Conservation (phyloP, 371 early-diverging fungal genomes). For the Entomophthora muscae region DNA sequence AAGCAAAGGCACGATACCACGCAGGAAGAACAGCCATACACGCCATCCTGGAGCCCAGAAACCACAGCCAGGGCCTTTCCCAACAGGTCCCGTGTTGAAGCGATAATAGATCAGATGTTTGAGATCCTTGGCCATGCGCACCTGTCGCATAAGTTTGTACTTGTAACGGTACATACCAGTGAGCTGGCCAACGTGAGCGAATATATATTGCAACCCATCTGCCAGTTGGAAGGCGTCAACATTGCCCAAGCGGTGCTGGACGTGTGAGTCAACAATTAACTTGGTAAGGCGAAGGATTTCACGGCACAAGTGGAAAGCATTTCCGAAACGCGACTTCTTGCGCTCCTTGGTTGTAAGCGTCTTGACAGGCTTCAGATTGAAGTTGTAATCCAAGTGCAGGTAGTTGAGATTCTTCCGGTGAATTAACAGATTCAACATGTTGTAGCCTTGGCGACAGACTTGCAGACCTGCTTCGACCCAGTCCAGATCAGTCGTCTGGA, state of each 20-base stretch:
- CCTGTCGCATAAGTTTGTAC: conserved; percentile 96
- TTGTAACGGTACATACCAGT: conserved; percentile 99
- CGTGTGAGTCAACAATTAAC: conserved; percentile 91
- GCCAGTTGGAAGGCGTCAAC: conserved; percentile 95
- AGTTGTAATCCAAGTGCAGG: conserved; percentile 95
- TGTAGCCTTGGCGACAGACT: conserved; percentile 95
- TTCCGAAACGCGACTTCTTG: conserved; percentile 98
- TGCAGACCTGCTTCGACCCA: conserved; percentile 99
- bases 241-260: conserved; percentile 91
- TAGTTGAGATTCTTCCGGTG: conserved; percentile 96
- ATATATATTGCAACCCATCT: conserved; percentile 93
- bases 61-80: conserved; percentile 94
- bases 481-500: conserved; percentile 93
- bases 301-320: conserved; percentile 85
- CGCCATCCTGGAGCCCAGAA: conserved; percentile 99
- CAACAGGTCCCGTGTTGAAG: conserved; percentile 95
- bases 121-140: conserved; percentile 78
- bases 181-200: conserved; percentile 97
- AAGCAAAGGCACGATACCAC: conserved; percentile 93
- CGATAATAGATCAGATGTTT: conserved; percentile 85
- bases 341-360: conserved; percentile 98
- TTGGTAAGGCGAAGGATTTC: conserved; percentile 97
- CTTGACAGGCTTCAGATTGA: conserved; percentile 94
- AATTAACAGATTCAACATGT: conserved; percentile 95
- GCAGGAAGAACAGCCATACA: conserved; percentile 98